Evolutionary conservation across 176 grass and related monocot species (phyloP), one percentile per base, ranked within the genome.

Genomic region (Oryza coarctata): DNA sequence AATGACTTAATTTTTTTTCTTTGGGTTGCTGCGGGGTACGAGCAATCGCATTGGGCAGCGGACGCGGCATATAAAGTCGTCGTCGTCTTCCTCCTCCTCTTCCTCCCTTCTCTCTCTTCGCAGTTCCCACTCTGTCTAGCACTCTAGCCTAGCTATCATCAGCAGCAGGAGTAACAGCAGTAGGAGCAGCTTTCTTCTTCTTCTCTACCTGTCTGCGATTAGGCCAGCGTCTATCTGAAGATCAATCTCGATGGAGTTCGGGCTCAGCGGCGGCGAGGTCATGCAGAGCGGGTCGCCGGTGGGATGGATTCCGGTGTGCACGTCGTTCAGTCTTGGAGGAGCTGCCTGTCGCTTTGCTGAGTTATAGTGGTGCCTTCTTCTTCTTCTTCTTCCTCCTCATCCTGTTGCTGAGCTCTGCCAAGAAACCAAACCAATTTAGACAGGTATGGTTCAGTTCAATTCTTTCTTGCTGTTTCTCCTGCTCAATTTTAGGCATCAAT

Each of bases 371-470:
- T 60, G 55, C 7, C n/a, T 25, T 5, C 55, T 60, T 2, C 55
- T 23, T 3, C 14, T 55, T 55, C 32, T 3, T 30, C 33, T 8
- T 50, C 33, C 18, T 10, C 23, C 22, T 60, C 32, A 7, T 20
- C 17, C 20, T 13, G 28, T 60, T 23, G 58, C 17, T 28, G 20
- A 7, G 13, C 33, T 7, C 23, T 39, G 4, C 30, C 57, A 35
- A 63, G 35, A 10, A 39, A 28, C 23, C 58, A 52, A 20, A 2
- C 55, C 22, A 25, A 41, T 10, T 15, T 6, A 26, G 32, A 31
- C 68, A 80, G 84, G 84, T 86, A 29, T 12, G 49, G 10, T 50
- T 40, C 68, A 17, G 40, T 31, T 57, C 29, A 34, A 45, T 43
- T 10, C 31, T 17, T 60, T 63, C 20, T 10, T 31, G 1, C 52